Evolutionary conservation across 2,329 filamentous ascomycete species (phyloP).

Genomic region (Ophiostoma tasmaniense): DNA sequence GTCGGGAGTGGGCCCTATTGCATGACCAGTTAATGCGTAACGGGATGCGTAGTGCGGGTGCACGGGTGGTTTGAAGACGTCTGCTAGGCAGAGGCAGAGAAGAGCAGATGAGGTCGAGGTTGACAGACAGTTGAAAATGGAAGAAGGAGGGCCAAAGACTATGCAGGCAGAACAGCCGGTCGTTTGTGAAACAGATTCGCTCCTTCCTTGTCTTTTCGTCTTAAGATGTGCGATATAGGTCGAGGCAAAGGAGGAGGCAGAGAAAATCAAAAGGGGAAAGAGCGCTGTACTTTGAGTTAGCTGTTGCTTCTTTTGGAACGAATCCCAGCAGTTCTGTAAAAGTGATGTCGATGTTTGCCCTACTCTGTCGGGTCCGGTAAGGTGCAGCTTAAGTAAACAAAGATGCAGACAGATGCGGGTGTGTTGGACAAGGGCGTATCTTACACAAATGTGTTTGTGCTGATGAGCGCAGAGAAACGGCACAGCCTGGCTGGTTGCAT

Average conservation of each 20-base stretch:
- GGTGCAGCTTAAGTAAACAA: neutral
- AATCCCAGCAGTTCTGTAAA: too few species aligned
- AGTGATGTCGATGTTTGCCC: neutral
- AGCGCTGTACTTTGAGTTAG: neutral
- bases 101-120: neutral
- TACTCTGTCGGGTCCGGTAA: neutral
- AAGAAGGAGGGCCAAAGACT: constrained; percentile 9
- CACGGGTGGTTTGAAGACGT: neutral
- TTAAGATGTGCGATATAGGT: constrained; percentile 14
- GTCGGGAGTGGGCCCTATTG: constrained; percentile 24
- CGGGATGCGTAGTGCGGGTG: constrained; percentile 1
- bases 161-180: neutral
- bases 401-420: neutral
- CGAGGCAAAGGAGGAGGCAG: neutral
- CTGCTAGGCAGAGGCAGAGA: neutral
- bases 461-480: neutral
- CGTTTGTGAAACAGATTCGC: constrained; percentile 13
- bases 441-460: neutral
- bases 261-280: neutral
- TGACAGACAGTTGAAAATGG: neutral
- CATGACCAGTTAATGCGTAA: constrained; percentile 33
- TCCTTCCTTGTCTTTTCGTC: constrained; percentile 8
- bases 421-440: neutral
- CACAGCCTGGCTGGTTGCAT: neutral
- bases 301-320: neutral